Percentiles rank a stretch among this genome's conserved stretches.
phyloP scores from a whole-genome alignment of 2,329 filamentous ascomycete species.

The Penicillium polonicum region DNA sequence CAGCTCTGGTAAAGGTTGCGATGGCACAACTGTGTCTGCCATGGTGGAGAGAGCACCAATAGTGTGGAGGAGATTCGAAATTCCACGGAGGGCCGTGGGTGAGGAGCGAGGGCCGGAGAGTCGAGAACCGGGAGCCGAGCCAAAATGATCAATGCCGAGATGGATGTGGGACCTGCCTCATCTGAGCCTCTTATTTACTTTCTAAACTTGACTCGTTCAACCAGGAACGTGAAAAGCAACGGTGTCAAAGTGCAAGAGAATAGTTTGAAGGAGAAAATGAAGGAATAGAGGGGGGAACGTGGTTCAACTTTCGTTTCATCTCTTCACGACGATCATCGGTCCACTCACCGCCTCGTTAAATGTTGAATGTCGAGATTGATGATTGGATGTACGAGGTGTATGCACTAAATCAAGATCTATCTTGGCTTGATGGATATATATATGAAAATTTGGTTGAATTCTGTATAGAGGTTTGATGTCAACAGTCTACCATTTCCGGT shows the following conservation, averaged over 20 bases:
- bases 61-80: neutral
- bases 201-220: slow-evolving; percentile 6
- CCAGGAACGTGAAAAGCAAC: slow-evolving; percentile 5
- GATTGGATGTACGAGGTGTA: slow-evolving; percentile 3
- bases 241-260: neutral
- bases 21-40: slow-evolving; percentile 33
- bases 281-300: slow-evolving; percentile 10
- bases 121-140: slow-evolving; percentile 1
- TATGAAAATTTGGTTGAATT: neutral
- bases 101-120: neutral
- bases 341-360: slow-evolving; percentile 12
- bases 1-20: slow-evolving; percentile 26
- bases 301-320: slow-evolving; percentile 24
- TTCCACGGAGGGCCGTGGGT: neutral
- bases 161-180: slow-evolving; percentile 11
- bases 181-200: neutral
- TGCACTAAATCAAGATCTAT: slow-evolving; percentile 3
- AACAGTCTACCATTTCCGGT: slow-evolving; percentile 9
- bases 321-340: slow-evolving; percentile 9
- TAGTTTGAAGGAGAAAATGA: slow-evolving; percentile 1
- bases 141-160: slow-evolving; percentile 2
- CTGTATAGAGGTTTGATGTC: neutral
- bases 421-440: neutral
- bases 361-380: slow-evolving; percentile 5
- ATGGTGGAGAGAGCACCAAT: slow-evolving; percentile 24